phyloP scores from a whole-genome alignment of 208 protist species.

The Leptomonas pyrrhocoris region DNA sequence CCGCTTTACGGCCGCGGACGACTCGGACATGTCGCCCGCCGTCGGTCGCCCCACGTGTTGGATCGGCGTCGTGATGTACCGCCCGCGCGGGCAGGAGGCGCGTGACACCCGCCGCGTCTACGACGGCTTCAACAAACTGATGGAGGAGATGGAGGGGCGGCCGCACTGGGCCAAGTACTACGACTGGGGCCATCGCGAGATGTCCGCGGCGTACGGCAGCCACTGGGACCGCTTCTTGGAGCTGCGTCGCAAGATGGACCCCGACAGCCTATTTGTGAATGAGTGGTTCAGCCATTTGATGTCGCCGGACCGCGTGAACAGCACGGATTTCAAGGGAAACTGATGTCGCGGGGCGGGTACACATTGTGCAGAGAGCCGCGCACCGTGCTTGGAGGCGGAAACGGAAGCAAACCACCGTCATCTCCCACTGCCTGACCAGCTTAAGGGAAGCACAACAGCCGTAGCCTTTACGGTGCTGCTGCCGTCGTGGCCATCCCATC shows the following conservation, averaged over 20 bases:
- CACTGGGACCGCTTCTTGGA: constrained; percentile 67
- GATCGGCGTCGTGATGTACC: constrained; percentile 90
- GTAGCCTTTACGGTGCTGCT: no score
- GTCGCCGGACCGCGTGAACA: constrained; percentile 36
- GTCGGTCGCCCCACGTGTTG: constrained; percentile 71
- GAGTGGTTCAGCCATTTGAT: constrained; percentile 66
- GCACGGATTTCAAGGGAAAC: constrained; percentile 29
- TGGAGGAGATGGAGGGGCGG: constrained; percentile 66
- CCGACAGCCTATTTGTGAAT: constrained; percentile 68
- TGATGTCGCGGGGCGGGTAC: background rate
- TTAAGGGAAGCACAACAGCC: no score
- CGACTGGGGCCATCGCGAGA: constrained; percentile 49
- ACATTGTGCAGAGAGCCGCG: background rate
- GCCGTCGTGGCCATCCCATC: no score
- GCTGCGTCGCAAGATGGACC: constrained; percentile 59
- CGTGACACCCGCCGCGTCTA: constrained; percentile 68
- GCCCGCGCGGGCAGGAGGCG: constrained; percentile 49
- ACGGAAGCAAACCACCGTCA: no score
- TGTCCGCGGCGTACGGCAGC: constrained; percentile 50
- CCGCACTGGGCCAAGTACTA: constrained; percentile 90
- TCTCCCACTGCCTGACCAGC: no score
- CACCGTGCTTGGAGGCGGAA: no score
- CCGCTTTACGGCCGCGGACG: constrained; percentile 65
- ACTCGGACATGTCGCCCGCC: constrained; percentile 61
- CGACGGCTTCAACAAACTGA: constrained; percentile 56